A percentile compares a stretch with the other conserved stretches of the same genome.
These are phyloP conservation scores for Hanseniaspora jakobsenii DNA, from an alignment of 805 yeast species.

Conservation along the genomic window DNA sequence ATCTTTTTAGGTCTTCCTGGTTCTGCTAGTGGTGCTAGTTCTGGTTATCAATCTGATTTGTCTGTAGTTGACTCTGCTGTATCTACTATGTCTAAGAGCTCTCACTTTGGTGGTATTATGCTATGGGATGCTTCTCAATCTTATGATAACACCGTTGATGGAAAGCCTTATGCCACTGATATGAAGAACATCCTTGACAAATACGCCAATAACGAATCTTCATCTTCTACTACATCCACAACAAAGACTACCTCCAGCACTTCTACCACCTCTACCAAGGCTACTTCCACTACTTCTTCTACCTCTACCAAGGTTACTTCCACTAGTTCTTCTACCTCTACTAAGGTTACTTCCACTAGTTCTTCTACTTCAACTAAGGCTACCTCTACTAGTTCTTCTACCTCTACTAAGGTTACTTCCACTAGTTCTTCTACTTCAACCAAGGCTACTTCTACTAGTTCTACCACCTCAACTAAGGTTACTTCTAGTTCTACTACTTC, in stretches of 20 bases:
- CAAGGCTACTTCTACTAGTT: conserved; percentile 14
- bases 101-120: conserved; percentile 74
- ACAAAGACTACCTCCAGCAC: conserved; percentile 19
- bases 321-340: background rate
- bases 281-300: background rate
- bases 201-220: conserved; percentile 16
- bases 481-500: conserved; percentile 4
- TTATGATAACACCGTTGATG: conserved; percentile 35
- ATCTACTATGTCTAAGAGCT: conserved; percentile 59
- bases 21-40: conserved; percentile 43
- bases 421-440: background rate
- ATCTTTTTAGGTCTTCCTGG: conserved; percentile 70
- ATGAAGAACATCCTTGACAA: conserved; percentile 34
- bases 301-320: background rate
- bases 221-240: conserved; percentile 18
- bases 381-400: conserved; percentile 15
- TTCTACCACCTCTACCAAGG: conserved; percentile 15
- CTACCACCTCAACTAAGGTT: conserved; percentile 15
- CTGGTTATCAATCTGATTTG: conserved; percentile 46
- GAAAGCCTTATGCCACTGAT: conserved; percentile 33
- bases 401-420: background rate
- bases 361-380: conserved; percentile 17
- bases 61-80: conserved; percentile 35
- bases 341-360: conserved; percentile 17
- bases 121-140: conserved; percentile 88